These are phyloP conservation scores for Pelargonium nanum DNA, from an alignment of 345 rosid species.

Conservation along the genomic window DNA sequence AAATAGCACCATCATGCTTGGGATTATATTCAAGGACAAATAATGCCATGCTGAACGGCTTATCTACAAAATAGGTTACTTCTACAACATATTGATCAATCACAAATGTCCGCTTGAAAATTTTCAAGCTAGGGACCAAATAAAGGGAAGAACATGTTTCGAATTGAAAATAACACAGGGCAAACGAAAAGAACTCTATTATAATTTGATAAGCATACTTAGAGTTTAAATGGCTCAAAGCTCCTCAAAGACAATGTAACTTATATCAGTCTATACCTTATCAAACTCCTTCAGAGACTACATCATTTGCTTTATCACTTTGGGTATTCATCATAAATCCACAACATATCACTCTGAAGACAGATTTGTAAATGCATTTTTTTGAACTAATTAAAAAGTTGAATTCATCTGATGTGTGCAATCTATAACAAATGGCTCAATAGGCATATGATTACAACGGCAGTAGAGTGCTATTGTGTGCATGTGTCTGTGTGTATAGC, in stretches of 20 bases:
- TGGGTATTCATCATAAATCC: background rate
- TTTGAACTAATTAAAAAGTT: no score
- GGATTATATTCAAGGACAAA: background rate
- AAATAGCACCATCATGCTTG: background rate
- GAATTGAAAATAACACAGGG: background rate
- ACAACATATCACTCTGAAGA: no score
- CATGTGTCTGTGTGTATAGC: no score
- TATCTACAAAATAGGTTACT: background rate
- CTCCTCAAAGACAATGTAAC: background rate
- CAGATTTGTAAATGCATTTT: no score
- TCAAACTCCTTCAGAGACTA: background rate
- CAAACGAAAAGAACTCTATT: background rate
- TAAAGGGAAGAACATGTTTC: background rate
- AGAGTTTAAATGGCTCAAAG: no score
- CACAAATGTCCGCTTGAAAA: background rate
- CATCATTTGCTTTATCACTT: background rate
- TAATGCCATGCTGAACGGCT: background rate
- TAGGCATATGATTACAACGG: background rate
- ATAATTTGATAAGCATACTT: background rate
- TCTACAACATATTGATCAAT: background rate
- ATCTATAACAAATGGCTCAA: background rate
- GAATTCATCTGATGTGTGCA: background rate
- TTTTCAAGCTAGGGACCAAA: background rate
- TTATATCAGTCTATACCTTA: background rate
- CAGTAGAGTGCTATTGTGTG: background rate